Evolutionary conservation across 805 yeast genomes (phyloP).

Genomic region (Gaillardinia entomophila): DNA sequence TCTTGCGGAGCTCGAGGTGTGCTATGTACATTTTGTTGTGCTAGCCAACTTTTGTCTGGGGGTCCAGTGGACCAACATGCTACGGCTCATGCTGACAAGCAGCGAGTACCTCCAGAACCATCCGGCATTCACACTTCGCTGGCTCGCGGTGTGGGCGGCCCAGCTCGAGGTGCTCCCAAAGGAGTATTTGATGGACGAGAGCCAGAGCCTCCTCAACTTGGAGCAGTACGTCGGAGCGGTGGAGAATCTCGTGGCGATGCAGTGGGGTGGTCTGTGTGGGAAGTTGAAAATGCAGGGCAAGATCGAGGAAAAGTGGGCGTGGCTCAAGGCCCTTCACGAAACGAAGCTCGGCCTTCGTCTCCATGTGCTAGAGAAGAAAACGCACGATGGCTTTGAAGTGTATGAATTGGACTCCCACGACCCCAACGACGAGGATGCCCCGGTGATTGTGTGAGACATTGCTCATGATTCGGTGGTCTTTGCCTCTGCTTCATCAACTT

Average conservation of each 20-base stretch:
- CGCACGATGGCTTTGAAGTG: constrained; percentile 17
- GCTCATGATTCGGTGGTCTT: background rate
- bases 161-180: constrained; percentile 39
- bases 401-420: constrained; percentile 15
- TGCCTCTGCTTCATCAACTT: constrained; percentile 3
- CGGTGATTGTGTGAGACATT: constrained; percentile 11
- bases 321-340: constrained; percentile 4
- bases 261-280: constrained; percentile 11
- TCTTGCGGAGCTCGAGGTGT: constrained; percentile 50
- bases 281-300: constrained; percentile 12
- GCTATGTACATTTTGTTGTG: constrained; percentile 42
- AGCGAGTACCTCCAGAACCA: constrained; percentile 14
- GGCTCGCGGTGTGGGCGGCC: constrained; percentile 21
- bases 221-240: constrained; percentile 9
- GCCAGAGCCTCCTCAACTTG: constrained; percentile 10
- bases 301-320: constrained; percentile 12
- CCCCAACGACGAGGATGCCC: constrained; percentile 22
- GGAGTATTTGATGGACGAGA: constrained; percentile 27
- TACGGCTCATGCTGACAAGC: constrained; percentile 36
- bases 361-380: background rate
- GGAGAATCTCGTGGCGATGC: constrained; percentile 13
- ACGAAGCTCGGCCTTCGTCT: background rate
- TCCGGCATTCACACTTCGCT: constrained; percentile 17
- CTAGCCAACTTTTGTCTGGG: constrained; percentile 62
- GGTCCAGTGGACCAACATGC: constrained; percentile 55